Evolutionary conservation across 1,284 basidiomycete species (phyloP).

Genomic region (Taiwanofungus camphoratus): DNA sequence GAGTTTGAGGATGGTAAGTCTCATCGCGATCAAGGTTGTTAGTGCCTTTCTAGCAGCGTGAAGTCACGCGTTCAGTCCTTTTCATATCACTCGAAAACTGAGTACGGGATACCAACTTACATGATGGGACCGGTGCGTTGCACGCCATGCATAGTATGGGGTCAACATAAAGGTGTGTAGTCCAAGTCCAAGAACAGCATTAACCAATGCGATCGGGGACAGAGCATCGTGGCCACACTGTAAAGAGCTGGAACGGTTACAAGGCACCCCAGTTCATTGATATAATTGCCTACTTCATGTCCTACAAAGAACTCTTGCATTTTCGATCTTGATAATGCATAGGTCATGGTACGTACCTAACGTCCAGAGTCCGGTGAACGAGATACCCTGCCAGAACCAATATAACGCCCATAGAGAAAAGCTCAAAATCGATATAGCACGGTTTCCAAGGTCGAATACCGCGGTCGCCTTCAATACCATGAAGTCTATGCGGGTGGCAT

Average conservation of each 20-base stretch:
- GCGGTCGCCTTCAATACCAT: not conserved
- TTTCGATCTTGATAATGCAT: no score
- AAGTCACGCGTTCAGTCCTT: not conserved
- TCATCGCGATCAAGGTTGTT: slow-evolving; percentile 31
- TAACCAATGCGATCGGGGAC: slow-evolving; percentile 20
- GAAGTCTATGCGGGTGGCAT: slow-evolving; percentile 21
- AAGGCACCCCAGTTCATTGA: no score
- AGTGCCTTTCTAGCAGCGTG: slow-evolving; percentile 24
- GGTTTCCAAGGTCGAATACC: not conserved
- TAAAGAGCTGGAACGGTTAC: not conserved
- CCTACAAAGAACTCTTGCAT: slow-evolving; percentile 13
- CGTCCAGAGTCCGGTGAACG: slow-evolving; percentile 25
- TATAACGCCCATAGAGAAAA: slow-evolving; percentile 20
- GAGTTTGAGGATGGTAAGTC: slow-evolving; percentile 29
- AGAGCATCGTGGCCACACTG: slow-evolving; percentile 30
- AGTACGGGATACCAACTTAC: slow-evolving; percentile 10
- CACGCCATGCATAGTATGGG: slow-evolving; percentile 46
- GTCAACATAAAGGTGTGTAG: slow-evolving; percentile 39
- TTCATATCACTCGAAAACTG: not conserved
- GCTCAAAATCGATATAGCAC: not conserved
- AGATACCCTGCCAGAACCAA: slow-evolving; percentile 28
- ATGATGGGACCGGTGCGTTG: slow-evolving; percentile 41
- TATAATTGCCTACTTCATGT: slow-evolving; percentile 19
- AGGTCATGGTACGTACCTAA: slow-evolving; percentile 19
- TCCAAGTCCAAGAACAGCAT: slow-evolving; percentile 24